Conservation (phyloP, 345 rosid species). For the Citrus maxima region DNA sequence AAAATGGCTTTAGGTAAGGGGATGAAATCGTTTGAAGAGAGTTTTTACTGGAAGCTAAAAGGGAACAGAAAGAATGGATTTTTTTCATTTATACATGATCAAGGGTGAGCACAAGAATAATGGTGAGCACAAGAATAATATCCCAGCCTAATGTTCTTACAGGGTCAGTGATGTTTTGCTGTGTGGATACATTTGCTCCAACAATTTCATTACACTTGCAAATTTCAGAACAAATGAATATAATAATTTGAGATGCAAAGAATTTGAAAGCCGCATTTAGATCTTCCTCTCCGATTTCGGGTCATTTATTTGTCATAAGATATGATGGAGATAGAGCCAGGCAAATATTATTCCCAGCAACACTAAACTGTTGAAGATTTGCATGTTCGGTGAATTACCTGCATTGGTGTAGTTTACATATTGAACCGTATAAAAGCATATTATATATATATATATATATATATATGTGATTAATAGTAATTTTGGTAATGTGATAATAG, state of each 20-base stretch:
- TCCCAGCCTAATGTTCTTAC: conserved; percentile 6
- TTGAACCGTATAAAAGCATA: not conserved
- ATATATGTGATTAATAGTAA: too few relatives aligned
- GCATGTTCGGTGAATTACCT: conserved; percentile 36
- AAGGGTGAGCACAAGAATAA: conserved; percentile 5
- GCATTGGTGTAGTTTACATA: conserved; percentile 16
- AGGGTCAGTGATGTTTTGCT: not conserved
- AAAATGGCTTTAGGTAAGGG: conserved; percentile 43
- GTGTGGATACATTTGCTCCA: not conserved
- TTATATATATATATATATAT: too few relatives aligned
- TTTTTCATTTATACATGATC: conserved; percentile 15
- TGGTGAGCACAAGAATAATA: not conserved
- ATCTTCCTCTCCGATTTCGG: conserved; percentile 15
- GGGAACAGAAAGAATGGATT: not conserved
- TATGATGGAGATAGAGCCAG: conserved; percentile 27
- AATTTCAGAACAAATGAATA: conserved; percentile 20
- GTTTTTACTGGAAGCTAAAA: not conserved
- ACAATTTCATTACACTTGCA: not conserved
- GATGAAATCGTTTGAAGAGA: not conserved
- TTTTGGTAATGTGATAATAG: too few relatives aligned
- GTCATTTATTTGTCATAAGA: conserved; percentile 14
- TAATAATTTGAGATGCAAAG: not conserved
- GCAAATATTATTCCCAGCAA: conserved; percentile 27
- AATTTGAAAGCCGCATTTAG: not conserved
- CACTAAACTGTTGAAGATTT: conserved; percentile 15